Percentiles rank a stretch among this genome's conserved stretches.
Conservation (phyloP, 805 yeast genomes). For the Lipomyces chichibuensis region DNA sequence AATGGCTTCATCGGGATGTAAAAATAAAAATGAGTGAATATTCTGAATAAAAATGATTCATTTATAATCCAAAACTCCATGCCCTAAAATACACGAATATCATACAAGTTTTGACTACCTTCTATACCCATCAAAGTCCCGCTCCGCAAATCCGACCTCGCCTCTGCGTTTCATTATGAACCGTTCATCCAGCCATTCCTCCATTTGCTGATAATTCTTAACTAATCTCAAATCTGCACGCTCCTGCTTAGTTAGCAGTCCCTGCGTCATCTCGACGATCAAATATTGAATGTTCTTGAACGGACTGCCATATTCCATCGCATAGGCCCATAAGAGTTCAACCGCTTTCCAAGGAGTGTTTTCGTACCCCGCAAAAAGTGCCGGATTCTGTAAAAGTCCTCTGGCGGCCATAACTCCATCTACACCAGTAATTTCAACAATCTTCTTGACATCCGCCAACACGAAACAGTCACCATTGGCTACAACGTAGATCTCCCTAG, state of each 20-base stretch:
- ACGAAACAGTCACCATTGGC: slow-evolving; percentile 95
- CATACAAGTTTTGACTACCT: background rate
- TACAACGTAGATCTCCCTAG: slow-evolving; percentile 69
- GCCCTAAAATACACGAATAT: background rate
- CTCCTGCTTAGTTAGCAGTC: slow-evolving; percentile 49
- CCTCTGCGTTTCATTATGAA: slow-evolving; percentile 69
- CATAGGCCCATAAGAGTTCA: slow-evolving; percentile 78
- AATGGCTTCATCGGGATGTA: background rate
- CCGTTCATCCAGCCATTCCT: slow-evolving; percentile 79
- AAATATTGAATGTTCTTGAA: slow-evolving; percentile 86
- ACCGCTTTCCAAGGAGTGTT: slow-evolving; percentile 89
- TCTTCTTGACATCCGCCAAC: slow-evolving; percentile 63
- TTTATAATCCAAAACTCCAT: background rate
- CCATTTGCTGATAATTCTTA: slow-evolving; percentile 60
- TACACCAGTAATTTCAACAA: slow-evolving; percentile 68
- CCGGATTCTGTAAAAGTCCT: slow-evolving; percentile 85
- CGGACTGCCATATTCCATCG: slow-evolving; percentile 80
- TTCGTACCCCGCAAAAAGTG: slow-evolving; percentile 72
- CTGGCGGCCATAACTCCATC: slow-evolving; percentile 97
- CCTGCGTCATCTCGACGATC: slow-evolving; percentile 76
- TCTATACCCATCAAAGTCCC: slow-evolving; percentile 27
- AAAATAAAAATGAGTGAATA: no score
- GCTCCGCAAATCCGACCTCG: slow-evolving; percentile 69
- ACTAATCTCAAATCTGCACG: slow-evolving; percentile 67
- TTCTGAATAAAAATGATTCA: background rate